Percentiles rank a stretch among this genome's conserved stretches.
These are phyloP conservation scores for Pseudogymnoascus sp. DNA, from an alignment of 2,329 filamentous ascomycete genomes.

Conservation along the genomic window DNA sequence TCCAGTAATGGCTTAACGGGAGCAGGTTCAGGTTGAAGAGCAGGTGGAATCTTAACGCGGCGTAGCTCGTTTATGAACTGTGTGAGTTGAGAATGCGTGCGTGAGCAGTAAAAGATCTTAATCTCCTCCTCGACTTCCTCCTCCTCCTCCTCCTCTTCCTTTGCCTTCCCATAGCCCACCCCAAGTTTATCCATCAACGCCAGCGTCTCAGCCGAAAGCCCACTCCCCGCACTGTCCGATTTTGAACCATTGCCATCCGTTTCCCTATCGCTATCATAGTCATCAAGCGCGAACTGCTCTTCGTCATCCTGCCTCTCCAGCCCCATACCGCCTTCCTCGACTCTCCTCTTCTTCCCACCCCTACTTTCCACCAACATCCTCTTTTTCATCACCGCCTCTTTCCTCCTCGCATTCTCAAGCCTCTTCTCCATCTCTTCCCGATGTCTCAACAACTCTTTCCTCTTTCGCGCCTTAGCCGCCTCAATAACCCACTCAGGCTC, in stretches of 20 bases:
- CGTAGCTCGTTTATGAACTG: constrained; percentile 64
- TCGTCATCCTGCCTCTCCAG: constrained; percentile 49
- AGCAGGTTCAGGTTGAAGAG: constrained; percentile 36
- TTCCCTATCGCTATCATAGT: constrained; percentile 61
- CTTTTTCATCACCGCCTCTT: constrained; percentile 47
- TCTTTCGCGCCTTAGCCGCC: constrained; percentile 50
- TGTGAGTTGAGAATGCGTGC: constrained; percentile 66
- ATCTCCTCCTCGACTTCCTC: constrained; percentile 49
- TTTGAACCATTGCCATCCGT: constrained; percentile 20
- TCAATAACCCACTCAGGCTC: constrained; percentile 66
- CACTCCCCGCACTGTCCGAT: constrained; percentile 30
- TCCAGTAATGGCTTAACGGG: constrained; percentile 27
- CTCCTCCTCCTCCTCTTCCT: constrained; percentile 40
- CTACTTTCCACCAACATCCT: constrained; percentile 31
- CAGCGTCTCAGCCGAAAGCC: constrained; percentile 54
- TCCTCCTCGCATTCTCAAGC: constrained; percentile 47
- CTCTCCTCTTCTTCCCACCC: constrained; percentile 40
- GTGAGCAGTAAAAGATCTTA: constrained; percentile 66
- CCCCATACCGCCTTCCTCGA: constrained; percentile 16
- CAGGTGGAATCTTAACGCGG: constrained; percentile 55
- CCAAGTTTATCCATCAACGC: constrained; percentile 53
- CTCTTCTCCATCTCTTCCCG: constrained; percentile 53
- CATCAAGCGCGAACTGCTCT: constrained; percentile 55
- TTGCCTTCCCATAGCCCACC: constrained; percentile 26
- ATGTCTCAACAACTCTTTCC: constrained; percentile 46